Base-by-base conservation (phyloP, 306 rosid genomes). In the Quercus engelmannii region DNA sequence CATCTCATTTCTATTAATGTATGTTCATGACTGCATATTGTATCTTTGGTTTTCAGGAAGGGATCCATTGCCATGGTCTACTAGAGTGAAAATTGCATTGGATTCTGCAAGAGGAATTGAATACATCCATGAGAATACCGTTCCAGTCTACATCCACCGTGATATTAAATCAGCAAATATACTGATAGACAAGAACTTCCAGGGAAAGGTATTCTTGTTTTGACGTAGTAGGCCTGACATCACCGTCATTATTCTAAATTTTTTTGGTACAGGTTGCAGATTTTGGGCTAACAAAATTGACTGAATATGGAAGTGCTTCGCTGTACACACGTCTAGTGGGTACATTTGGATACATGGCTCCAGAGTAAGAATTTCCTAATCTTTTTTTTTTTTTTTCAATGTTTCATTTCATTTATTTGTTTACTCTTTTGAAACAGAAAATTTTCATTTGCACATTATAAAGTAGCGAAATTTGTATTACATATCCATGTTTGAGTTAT, bases 331-430 rank as follows among this genome's bases (percentile, higher is more conserved):
- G 88, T 82, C 93, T 90, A 46, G 94, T 84, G 35, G 97, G 97
- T n/a, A 90, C 94, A 26, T 92, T 92, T 62, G 97, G 94, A 41
- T 92, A 90, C 77, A 90, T 90, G 94, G 84, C 97, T 63, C 97
- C 94, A 5, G 94, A 92, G 97, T 89, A 86, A 41, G 92, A 77
- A 69, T 52, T 58, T 70, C 58, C 74, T 23, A 38, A 46, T 61
- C 2, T 15, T 71, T 78, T 59, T 33, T 7, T 51, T 51, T 21
- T 76, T 55, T 38, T 38, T 38, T 38, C 10, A 38, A 38, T 6
- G 2, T 38, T 38, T 38, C 43, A 38, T 38, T 25, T 38, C 43
- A 28, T 78, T 52, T 64, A 23, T 68, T 68, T 35, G 33, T 54
- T 28, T 61, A 57, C n/a, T 68, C 55, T 59, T 35, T 26, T 43